A percentile compares a stretch with the other conserved stretches of the same genome.
phyloP scores from a whole-genome alignment of 192 early-diverging fungal species.

The Allomyces macrogynus region DNA sequence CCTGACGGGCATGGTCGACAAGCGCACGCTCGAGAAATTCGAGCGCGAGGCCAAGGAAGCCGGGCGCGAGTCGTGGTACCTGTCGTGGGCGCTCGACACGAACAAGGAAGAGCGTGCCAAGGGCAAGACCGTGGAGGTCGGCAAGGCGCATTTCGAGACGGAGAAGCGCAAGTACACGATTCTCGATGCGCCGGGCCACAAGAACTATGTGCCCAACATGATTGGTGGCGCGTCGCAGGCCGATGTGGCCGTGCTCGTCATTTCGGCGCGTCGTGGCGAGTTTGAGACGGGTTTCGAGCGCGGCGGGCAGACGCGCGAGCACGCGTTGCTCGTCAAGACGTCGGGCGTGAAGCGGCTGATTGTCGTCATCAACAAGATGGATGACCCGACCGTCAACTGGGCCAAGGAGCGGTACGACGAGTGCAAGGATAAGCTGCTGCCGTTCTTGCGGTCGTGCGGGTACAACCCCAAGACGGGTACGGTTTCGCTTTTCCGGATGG shows the following conservation, averaged over 20 bases:
- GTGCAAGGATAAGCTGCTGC: slow-evolving; percentile 55
- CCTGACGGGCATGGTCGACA: slow-evolving; percentile 97
- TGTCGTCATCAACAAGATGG: slow-evolving; percentile 99
- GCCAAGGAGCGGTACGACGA: slow-evolving; percentile 86
- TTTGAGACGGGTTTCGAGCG: slow-evolving; percentile 99
- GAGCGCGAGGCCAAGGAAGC: slow-evolving; percentile 96
- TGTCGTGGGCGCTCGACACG: slow-evolving; percentile 96
- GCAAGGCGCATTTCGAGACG: slow-evolving; percentile 94
- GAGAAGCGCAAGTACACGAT: slow-evolving; percentile 87
- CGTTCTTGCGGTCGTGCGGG: slow-evolving; percentile 78
- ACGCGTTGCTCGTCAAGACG: slow-evolving; percentile 89
- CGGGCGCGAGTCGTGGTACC: slow-evolving; percentile 92
- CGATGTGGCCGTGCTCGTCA: slow-evolving; percentile 82
- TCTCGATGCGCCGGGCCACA: slow-evolving; percentile 96
- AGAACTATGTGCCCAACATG: slow-evolving; percentile 96
- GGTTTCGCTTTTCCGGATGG: slow-evolving; percentile 6
- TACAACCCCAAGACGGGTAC: slow-evolving; percentile 65
- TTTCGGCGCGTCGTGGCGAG: slow-evolving; percentile 95
- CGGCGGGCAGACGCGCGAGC: slow-evolving; percentile 97
- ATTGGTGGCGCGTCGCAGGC: slow-evolving; percentile 91
- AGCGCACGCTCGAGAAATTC: slow-evolving; percentile 98
- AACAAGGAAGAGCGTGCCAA: slow-evolving; percentile 93
- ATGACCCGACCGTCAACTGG: slow-evolving; percentile 91
- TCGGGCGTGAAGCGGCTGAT: slow-evolving; percentile 85
- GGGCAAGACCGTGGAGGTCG: slow-evolving; percentile 98